These are phyloP conservation scores for Athelia sp. DNA, from an alignment of 1,284 basidiomycete species.

Conservation along the genomic window DNA sequence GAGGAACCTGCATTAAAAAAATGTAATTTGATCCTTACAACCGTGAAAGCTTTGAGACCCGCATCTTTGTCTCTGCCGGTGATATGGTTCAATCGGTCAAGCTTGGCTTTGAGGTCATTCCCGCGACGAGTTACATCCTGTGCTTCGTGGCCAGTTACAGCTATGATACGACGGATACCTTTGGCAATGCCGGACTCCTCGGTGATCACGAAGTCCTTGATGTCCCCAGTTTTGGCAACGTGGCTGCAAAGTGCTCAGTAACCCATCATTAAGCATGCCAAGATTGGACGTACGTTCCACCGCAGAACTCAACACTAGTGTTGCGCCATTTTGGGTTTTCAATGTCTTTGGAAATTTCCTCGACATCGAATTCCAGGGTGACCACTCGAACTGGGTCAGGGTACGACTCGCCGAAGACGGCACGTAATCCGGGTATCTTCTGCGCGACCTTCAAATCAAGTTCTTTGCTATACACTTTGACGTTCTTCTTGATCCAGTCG, in stretches of 20 bases:
- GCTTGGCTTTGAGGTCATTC: slow-evolving; percentile 56
- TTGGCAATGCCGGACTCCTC: slow-evolving; percentile 98
- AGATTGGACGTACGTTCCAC: slow-evolving; percentile 77
- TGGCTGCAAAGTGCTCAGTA: slow-evolving; percentile 48
- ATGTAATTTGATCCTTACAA: slow-evolving; percentile 44
- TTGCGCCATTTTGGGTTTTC: slow-evolving; percentile 86
- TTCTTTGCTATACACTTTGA: slow-evolving; percentile 87
- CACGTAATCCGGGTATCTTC: slow-evolving; percentile 89
- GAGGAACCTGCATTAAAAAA: not conserved
- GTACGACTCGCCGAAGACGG: slow-evolving; percentile 97
- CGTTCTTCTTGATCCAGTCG: slow-evolving; percentile 89
- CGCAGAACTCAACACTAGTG: slow-evolving; percentile 96
- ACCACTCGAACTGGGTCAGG: slow-evolving; percentile 98
- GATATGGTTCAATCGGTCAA: slow-evolving; percentile 63
- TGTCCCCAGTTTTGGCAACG: slow-evolving; percentile 92
- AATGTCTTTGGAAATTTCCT: slow-evolving; percentile 83
- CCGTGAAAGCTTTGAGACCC: slow-evolving; percentile 76
- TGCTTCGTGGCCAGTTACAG: slow-evolving; percentile 94
- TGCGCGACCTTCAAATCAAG: slow-evolving; percentile 78
- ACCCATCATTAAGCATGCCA: not conserved
- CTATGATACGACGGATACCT: slow-evolving; percentile 92
- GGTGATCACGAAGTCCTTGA: slow-evolving; percentile 91
- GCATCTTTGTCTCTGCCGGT: slow-evolving; percentile 82
- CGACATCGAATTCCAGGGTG: slow-evolving; percentile 80
- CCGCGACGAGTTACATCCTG: slow-evolving; percentile 75